A percentile compares a stretch with the other conserved stretches of the same genome.
These are phyloP conservation scores for Ceratocystis alfenasii DNA, from an alignment of 2,329 filamentous ascomycete genomes.

Conservation along the genomic window DNA sequence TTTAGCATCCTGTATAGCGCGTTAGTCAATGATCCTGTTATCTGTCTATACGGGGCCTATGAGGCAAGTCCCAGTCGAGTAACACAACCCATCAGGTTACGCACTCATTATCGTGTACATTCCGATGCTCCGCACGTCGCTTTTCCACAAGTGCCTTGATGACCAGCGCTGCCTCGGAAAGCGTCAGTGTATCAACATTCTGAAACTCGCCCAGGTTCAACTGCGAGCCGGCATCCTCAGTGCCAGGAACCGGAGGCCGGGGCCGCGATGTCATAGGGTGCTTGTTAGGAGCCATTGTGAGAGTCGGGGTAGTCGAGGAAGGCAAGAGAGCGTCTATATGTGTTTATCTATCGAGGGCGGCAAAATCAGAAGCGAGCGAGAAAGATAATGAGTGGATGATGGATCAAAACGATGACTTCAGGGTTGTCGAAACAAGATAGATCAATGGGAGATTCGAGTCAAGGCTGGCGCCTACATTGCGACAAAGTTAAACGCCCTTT, in stretches of 20 bases:
- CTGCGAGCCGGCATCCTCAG: constrained; percentile 73
- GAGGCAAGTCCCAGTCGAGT: not conserved
- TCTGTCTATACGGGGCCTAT: not conserved
- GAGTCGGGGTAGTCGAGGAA: not conserved
- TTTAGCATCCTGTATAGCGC: constrained; percentile 51
- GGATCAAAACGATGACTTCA: not conserved
- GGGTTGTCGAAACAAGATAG: not conserved
- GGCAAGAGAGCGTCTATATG: too few relatives aligned
- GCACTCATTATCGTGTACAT: constrained; percentile 74
- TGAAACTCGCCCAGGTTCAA: constrained; percentile 90
- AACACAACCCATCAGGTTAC: constrained; percentile 27
- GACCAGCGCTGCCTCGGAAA: constrained; percentile 83
- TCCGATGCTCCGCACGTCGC: constrained; percentile 65
- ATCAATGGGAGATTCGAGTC: not conserved
- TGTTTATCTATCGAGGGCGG: not conserved
- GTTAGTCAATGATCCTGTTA: not conserved
- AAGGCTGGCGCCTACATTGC: constrained; percentile 10
- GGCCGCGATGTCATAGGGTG: constrained; percentile 43
- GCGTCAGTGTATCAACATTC: constrained; percentile 77
- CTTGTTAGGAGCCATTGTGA: constrained; percentile 18
- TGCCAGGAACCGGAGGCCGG: constrained; percentile 58
- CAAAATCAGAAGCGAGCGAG: not conserved
- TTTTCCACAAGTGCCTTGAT: constrained; percentile 81
- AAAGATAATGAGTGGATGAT: not conserved
- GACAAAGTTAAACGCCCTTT: constrained; percentile 10